Evolutionary conservation across 257 asterid species (phyloP).

Genomic region (Cruciata laevipes): DNA sequence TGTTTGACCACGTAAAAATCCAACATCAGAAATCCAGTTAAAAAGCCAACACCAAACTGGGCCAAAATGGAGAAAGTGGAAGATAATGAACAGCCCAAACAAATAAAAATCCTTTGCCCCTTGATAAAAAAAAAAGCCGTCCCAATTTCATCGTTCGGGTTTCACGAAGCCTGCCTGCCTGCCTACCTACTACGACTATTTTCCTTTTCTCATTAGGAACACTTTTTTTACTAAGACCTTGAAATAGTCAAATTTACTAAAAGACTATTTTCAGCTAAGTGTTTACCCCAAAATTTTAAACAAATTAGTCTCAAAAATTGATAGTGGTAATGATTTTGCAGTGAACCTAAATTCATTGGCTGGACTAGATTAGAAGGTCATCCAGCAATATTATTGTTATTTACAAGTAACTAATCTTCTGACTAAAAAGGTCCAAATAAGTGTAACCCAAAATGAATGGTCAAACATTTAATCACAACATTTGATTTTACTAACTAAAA

Average conservation of each 20-base stretch:
- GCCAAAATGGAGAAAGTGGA: neutral
- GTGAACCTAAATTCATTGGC: too few species aligned
- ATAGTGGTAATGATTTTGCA: too few species aligned
- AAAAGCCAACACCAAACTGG: too few species aligned
- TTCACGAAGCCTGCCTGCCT: slow-evolving; percentile 3
- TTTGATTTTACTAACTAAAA: too few species aligned
- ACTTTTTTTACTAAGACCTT: neutral
- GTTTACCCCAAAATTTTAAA: neutral
- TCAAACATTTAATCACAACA: too few species aligned
- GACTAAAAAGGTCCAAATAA: too few species aligned
- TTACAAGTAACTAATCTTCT: too few species aligned
- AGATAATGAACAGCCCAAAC: neutral
- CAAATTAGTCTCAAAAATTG: neutral
- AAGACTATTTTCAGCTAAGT: neutral
- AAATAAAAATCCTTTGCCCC: neutral
- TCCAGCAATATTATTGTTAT: too few species aligned
- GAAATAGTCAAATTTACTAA: neutral
- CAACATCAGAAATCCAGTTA: too few species aligned
- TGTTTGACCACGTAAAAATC: too few species aligned
- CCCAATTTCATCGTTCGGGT: slow-evolving; percentile 4
- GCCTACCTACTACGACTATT: neutral
- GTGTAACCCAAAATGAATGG: too few species aligned
- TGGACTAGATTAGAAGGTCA: too few species aligned
- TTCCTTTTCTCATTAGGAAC: neutral
- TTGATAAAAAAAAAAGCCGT: slow-evolving; percentile 6